Evolutionary conservation across 1,284 basidiomycete species (phyloP), one percentile per base, ranked within the genome.

Genomic region (Peniophora sp.): DNA sequence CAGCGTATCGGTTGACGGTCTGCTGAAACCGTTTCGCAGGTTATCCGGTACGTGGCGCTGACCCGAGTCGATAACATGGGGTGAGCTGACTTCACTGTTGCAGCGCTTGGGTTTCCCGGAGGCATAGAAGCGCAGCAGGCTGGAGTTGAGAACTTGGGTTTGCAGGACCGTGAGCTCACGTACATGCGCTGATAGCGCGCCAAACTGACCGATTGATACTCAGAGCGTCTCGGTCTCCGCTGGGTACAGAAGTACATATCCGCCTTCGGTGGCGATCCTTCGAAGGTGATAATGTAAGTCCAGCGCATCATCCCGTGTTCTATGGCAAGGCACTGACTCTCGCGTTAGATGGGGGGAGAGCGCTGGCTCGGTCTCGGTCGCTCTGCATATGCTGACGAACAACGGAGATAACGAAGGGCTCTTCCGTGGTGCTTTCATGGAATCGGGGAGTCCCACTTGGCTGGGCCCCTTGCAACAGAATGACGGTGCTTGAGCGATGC

Each of bases 331-430:
- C 3, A 36, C 23, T 3, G 42, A 24, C n/a, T 51, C 15, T 18
- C 14, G 2, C 6, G 27, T 3, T 34, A 78, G 78, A 51, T 79
- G 73, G 73, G 79, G 80, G 15, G 37, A 41, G 37, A 77, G 74
- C 36, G 75, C 80, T 0, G 81, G 82, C 0, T 70, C 76, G 0
- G 73, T 78, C 24, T 79, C 76, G 10, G 71, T 69, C 2, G 59
- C 73, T 23, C 54, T 78, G 0, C 79, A 81, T 15, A 77, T 81
- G 75, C 56, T 80, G 11, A 62, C 71, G 20, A 75, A 81, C 55
- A 67, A 67, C 11, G 77, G 76, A 0, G 59, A 78, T 54, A 64
- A 65, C 2, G 67, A 74, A 51, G 74, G 74, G 0, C 60, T 80
- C 3, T 81, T 81, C 65, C 71, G 70, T 24, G 55, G 42, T 8